Base-by-base conservation (phyloP, 1,284 basidiomycete species). In the Mycena sp. region DNA sequence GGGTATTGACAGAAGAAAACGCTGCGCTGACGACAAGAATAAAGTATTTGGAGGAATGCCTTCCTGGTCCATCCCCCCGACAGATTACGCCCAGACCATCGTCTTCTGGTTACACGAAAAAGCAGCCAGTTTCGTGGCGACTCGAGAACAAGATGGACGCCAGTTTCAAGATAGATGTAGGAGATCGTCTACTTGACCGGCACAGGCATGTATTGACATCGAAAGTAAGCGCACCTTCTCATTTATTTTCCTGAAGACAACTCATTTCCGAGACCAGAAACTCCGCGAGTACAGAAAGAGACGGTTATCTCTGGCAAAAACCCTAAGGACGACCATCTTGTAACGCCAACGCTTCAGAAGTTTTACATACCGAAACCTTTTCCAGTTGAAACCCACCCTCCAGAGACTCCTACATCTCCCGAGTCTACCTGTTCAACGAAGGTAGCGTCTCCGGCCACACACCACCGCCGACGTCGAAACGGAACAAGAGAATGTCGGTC, bases 1-100 rank as follows among this genome's bases (percentile, higher is more conserved):
- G 40, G 23, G 46, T 28, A 2, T 40, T 71, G 52, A 57, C 51
- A 21, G 67, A 68, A 6, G 67, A 73, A 52, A 73, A 69, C 19
- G 28, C 30, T 5, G 37, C 52, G 25, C 56, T 71, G 55, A 65
- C 61, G 46, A 48, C 52, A 6, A 40, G 65, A 6, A 30, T 71
- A 10, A 52, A 57, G 9, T 50, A 43, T 10, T 56, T 58, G 35
- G 64, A 63, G 32, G 67, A 68, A 32, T 51, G 35, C 25, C 62
- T 65, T 37, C 55, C 60, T 6, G 40, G 51, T 17, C 61, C 61
- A 32, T 56, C 59, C 17, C 53, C 61, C 5, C 61, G 56, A 21
- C 49, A 48, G 16, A 58, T 41, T 29, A 62, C 43, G 65, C 44
- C 62, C 28, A 63, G 58, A 32, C 53, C 37, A 21, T 54, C 54